Conservation (phyloP, 1,284 basidiomycete genomes). For the Trametes hirsuta region DNA sequence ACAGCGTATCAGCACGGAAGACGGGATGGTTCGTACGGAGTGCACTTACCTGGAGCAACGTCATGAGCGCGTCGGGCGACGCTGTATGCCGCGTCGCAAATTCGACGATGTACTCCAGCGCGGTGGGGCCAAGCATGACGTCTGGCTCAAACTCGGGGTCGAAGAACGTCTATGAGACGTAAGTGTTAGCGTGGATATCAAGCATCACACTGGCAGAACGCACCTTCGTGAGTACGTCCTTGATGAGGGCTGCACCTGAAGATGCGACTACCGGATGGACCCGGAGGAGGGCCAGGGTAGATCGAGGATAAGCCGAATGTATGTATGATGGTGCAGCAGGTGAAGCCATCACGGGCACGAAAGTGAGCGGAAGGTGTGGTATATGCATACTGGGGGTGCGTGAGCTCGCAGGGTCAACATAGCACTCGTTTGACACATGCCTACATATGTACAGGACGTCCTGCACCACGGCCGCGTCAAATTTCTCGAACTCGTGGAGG, state of each 20-base stretch:
- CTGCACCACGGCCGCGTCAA: conserved; percentile 59
- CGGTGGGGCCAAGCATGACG: conserved; percentile 61
- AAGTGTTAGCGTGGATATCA: neutral
- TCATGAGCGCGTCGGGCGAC: conserved; percentile 58
- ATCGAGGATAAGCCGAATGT: conserved; percentile 57
- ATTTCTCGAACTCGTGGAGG: conserved; percentile 72
- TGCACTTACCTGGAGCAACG: conserved; percentile 59
- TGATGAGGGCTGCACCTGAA: conserved; percentile 47
- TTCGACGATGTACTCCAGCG: conserved; percentile 57
- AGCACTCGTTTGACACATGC: conserved; percentile 35
- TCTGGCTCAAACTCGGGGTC: conserved; percentile 58
- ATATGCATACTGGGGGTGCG: conserved; percentile 40
- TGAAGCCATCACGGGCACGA: conserved; percentile 61
- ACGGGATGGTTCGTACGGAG: neutral
- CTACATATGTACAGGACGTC: conserved; percentile 73
- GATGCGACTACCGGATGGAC: conserved; percentile 53
- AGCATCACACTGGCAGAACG: neutral
- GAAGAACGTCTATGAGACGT: conserved; percentile 60
- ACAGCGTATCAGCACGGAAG: neutral
- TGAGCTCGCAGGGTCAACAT: neutral
- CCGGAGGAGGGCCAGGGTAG: conserved; percentile 59
- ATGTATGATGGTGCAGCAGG: conserved; percentile 59
- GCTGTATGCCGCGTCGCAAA: conserved; percentile 55
- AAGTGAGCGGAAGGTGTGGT: conserved; percentile 57
- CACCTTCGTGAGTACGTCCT: conserved; percentile 56